Base-by-base conservation (phyloP, 345 rosid species). In the Salix arbutifolia region DNA sequence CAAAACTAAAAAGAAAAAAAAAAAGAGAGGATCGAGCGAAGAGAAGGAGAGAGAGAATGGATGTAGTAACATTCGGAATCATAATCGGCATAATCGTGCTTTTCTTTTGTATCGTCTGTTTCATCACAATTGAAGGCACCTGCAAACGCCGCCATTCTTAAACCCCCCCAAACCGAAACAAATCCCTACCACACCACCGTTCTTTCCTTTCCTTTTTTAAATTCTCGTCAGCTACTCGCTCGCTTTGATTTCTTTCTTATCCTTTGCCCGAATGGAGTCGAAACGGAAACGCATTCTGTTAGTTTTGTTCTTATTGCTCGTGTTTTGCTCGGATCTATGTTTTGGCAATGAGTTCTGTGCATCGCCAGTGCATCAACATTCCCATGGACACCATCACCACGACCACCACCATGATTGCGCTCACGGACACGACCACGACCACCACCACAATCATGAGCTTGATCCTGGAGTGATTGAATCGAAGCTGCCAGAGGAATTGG, bases 401-500 rank as follows among this genome's bases (percentile, higher is more conserved):
- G 74, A 67, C 70, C 76, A 79, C 26, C 85, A 79, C 31, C 71
- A 69, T 37, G 77, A 77, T 48, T 67, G 56, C n/a, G 50, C 11
- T 33, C 74, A 69, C 31, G 70, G 77, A 25, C 85, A 85, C 61
- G 48, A 72, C 10, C 79, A 85, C 61, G 56, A 72, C 10, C 80
- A 77, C 26, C 46, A 65, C 14, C 88, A 73, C 38, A 56, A 60
- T 28, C 73, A 62, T 50, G 76, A 61, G 3, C 69, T 76, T 52
- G 14, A 38, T 69, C 2, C 21, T 67, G 60, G 62, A 0, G 56
- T 31, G 44, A 64, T 48, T 62, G 35, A 58, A 76, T 78, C 71
- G 79, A 85, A 84, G 87, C 79, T 96, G 53, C 98, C 98, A 33
- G 99, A 96, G 87, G 99, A 96, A 71, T 61, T 96, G 71, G 98